Base-by-base conservation (phyloP, 2,329 filamentous ascomycete genomes). In the Sodiomyces alkalinus region DNA sequence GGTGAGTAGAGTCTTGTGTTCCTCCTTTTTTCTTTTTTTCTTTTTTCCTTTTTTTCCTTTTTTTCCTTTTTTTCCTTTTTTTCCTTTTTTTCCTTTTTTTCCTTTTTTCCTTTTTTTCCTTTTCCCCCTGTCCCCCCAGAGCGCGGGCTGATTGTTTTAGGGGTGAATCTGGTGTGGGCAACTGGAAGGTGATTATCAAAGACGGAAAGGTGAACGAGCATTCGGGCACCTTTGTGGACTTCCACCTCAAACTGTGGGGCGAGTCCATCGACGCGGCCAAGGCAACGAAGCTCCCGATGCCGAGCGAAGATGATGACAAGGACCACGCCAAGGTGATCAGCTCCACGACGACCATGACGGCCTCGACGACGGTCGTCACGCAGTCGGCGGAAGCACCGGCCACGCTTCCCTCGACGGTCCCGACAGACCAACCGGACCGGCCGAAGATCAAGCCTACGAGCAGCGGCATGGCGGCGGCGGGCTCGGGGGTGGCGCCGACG, bases 241-340 rank as follows among this genome's bases (percentile, higher is more conserved):
- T 86, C 83, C 80, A 81, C 43, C 62, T 98, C 33, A 92, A 87
- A 48, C 68, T 98, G 4, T 98, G 85, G 83, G 90, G 90, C 36
- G 86, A 94, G 52, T 66, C 69, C 34, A 80, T 82, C 40, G 81
- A 96, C 46, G 66, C 72, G 19, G 60, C 65, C 27, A 80, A 80
- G 47, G 77, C 86, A 29, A 66, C 56, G 6, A 62, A 79, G 4
- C 69, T 92, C 11, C 87, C 90, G 6, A 69, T 94, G 59, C 90
- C 90, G 0, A 73, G 68, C 5, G 79, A 80, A 27, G 61, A 82
- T 25, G 87, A 94, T 38, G 83, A 96, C 45, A 74, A 79, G 33
- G 74, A 93, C 44, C 80, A 86, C 49, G 76, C 78, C 40, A 56
- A 68, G 38, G 70, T 73, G 17, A 53, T 46, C 57, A n/a, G n/a